Evolutionary conservation across 2,329 filamentous ascomycete species (phyloP).

Genomic region (Talaromyces atroroseus): DNA sequence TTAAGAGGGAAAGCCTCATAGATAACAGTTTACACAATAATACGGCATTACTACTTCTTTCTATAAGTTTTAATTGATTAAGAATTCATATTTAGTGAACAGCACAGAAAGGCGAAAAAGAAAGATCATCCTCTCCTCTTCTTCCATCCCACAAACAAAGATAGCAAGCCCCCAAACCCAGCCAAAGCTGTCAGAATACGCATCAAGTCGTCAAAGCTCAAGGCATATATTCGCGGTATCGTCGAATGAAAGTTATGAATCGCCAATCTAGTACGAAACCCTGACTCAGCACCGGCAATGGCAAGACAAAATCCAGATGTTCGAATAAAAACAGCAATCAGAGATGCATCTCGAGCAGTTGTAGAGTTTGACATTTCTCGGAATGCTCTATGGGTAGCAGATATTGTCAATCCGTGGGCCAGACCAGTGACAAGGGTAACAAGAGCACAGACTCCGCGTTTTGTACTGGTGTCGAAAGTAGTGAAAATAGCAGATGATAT

Average conservation of each 20-base stretch:
- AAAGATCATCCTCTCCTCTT: neutral
- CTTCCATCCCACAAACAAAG: constrained; percentile 1
- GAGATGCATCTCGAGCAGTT: neutral
- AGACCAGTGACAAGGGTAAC: constrained; percentile 7
- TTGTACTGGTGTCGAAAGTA: neutral
- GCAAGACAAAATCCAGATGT: constrained; percentile 7
- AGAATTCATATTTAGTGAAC: neutral
- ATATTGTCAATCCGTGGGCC: constrained; percentile 9
- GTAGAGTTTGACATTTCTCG: neutral
- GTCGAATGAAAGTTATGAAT: neutral
- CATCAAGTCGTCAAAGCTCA: constrained; percentile 9
- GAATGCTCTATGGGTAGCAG: constrained; percentile 6
- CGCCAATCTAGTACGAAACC: neutral
- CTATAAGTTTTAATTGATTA: neutral
- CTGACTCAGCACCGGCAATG: constrained; percentile 1
- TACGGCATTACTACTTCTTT: no score
- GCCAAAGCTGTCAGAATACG: constrained; percentile 2
- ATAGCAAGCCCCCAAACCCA: constrained; percentile 8
- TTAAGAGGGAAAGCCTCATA: no score
- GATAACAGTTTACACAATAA: no score
- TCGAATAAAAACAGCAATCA: constrained; percentile 10
- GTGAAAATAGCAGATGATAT: constrained; percentile 7
- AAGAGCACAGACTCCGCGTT: neutral
- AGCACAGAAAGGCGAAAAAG: neutral
- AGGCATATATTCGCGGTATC: neutral